Conservation (phyloP, 2,329 filamentous ascomycete species). For the Apiospora hydei region DNA sequence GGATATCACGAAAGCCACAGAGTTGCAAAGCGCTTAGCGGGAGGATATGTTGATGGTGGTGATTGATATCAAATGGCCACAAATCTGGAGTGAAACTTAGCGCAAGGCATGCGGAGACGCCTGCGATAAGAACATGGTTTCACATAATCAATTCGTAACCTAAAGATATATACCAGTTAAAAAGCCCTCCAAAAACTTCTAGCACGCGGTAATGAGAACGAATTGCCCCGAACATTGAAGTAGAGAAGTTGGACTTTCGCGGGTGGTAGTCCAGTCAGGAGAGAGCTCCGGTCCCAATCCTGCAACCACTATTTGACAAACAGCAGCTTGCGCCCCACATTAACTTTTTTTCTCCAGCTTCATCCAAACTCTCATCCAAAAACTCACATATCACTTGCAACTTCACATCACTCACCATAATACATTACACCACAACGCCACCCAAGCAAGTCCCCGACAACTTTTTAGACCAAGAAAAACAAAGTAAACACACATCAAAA, state of each 20-base stretch:
- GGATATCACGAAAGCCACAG: too few species aligned
- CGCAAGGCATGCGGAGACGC: too few species aligned
- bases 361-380: not conserved
- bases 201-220: not conserved
- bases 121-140: too few species aligned
- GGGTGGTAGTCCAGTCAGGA: not conserved
- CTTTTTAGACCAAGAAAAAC: too few species aligned
- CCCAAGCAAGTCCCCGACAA: not conserved
- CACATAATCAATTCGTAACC: not conserved
- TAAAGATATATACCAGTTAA: not conserved
- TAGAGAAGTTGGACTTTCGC: not conserved
- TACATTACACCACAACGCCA: not conserved
- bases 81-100: too few species aligned
- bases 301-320: not conserved
- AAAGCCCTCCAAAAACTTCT: not conserved
- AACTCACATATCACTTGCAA: not conserved
- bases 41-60: too few species aligned
- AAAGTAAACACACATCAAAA: not conserved
- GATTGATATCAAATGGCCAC: too few species aligned
- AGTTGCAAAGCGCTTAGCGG: too few species aligned
- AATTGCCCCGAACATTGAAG: not conserved
- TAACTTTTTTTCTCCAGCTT: constrained; percentile 13
- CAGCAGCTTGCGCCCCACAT: not conserved
- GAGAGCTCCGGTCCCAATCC: not conserved
- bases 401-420: not conserved